Evolutionary conservation across 116 monocot species (phyloP).

Genomic region (Cymodocea nodosa): DNA sequence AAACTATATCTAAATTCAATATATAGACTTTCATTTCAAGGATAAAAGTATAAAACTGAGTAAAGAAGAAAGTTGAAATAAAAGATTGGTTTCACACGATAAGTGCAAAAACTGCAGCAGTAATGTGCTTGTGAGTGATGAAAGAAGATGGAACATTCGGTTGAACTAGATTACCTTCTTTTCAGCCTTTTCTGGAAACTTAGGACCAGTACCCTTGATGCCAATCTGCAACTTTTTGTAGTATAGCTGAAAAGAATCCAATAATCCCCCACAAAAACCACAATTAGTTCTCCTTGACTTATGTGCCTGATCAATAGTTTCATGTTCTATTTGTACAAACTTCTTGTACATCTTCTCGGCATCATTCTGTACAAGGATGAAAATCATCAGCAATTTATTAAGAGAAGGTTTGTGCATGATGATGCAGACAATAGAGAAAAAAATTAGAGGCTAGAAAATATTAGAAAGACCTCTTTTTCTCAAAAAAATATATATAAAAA

Average conservation of each 20-base stretch:
- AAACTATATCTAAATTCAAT: too few relatives aligned
- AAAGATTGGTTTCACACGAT: too few relatives aligned
- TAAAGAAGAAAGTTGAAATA: too few relatives aligned
- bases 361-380: conserved; percentile 36
- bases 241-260: conserved; percentile 34
- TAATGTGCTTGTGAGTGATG: too few relatives aligned
- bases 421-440: too few relatives aligned
- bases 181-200: conserved; percentile 17
- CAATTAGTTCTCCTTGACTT: conserved; percentile 32
- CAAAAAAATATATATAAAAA: too few relatives aligned
- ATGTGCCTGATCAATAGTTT: conserved; percentile 16
- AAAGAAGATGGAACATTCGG: neutral
- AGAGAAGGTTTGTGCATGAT: too few relatives aligned
- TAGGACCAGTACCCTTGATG: conserved; percentile 16
- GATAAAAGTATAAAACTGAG: too few relatives aligned
- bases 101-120: too few relatives aligned
- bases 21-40: too few relatives aligned
- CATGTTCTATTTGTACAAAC: conserved; percentile 21
- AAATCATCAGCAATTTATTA: neutral
- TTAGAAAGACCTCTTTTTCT: too few relatives aligned
- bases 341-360: conserved; percentile 50
- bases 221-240: conserved; percentile 29
- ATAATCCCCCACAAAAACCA: conserved; percentile 53
- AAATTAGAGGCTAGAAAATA: too few relatives aligned
- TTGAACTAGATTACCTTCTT: conserved; percentile 31